A percentile compares a stretch with the other conserved stretches of the same genome.
Conservation (phyloP, 2,329 filamentous ascomycete species). For the Alternaria longipes region DNA sequence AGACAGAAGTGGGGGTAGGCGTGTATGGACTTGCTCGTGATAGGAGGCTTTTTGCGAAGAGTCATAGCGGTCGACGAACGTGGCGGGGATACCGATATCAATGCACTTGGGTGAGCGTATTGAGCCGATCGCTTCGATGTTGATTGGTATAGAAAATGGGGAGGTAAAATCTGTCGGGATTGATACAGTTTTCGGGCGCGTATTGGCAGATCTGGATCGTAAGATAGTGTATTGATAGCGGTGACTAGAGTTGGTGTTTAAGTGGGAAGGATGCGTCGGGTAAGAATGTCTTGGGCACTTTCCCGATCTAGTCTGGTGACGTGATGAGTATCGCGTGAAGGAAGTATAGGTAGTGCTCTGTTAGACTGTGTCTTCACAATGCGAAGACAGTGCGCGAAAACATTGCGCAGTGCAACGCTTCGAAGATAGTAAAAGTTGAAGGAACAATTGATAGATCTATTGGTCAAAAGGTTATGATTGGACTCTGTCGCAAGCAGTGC, state of each 20-base stretch:
- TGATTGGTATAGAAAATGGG: accelerated
- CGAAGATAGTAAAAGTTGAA: background rate
- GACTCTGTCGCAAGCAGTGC: too few relatives aligned
- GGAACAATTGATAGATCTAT: accelerated
- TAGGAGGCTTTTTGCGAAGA: background rate
- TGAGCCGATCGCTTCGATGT: accelerated
- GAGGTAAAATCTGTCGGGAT: background rate
- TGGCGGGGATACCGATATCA: background rate
- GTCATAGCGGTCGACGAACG: background rate
- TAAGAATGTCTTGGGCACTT: accelerated
- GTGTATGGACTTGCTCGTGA: background rate
- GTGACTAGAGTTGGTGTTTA: too few relatives aligned
- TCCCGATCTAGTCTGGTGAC: background rate
- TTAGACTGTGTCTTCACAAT: background rate
- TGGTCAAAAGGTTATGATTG: accelerated
- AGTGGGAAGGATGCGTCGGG: accelerated
- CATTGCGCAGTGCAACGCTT: background rate
- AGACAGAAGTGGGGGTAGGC: background rate
- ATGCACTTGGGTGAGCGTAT: background rate
- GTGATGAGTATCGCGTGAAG: background rate
- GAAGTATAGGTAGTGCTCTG: background rate
- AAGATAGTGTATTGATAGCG: too few relatives aligned
- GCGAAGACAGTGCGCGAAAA: background rate
- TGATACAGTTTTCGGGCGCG: background rate
- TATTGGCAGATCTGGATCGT: accelerated